A percentile compares a stretch with the other conserved stretches of the same genome.
Evolutionary conservation across 441 rosid genomes (phyloP).

Genomic region (Populus tomentosa): DNA sequence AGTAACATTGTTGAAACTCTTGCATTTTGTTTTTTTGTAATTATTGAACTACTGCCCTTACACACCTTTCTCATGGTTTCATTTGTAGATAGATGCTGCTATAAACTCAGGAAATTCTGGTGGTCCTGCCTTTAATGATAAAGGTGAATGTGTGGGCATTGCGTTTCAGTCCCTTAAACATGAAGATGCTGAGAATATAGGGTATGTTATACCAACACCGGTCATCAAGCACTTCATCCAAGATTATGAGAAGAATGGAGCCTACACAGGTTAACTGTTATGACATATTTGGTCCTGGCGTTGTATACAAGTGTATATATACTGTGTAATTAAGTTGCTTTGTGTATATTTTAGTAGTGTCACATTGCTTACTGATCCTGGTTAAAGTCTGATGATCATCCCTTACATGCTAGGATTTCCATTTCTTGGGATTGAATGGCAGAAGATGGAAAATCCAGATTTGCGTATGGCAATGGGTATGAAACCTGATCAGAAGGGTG

Average conservation of each 20-base stretch:
- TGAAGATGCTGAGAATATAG: conserved; percentile 90
- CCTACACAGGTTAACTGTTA: conserved; percentile 58
- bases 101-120: conserved; percentile 95
- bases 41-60: not conserved
- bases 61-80: not conserved
- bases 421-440: conserved; percentile 92
- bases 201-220: conserved; percentile 95
- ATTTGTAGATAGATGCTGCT: conserved; percentile 91
- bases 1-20: conserved; percentile 31
- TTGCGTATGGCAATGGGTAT: conserved; percentile 78
- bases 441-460: conserved; percentile 97
- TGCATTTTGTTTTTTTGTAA: not conserved
- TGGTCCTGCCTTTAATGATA: conserved; percentile 93
- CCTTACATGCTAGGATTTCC: conserved; percentile 59
- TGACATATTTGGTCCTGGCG: not conserved
- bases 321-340: not conserved
- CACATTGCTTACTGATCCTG: conserved; percentile 3
- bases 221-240: conserved; percentile 83
- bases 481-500: conserved; percentile 84
- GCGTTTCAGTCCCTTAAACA: conserved; percentile 95
- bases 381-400: not conserved
- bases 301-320: not conserved
- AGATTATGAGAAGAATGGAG: conserved; percentile 86
- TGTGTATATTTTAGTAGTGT: not conserved
- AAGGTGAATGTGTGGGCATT: conserved; percentile 88